Percentiles rank a stretch among this genome's conserved stretches.
These are phyloP conservation scores for Auricularia sp. DNA, from an alignment of 768 basidiomycete species.

Conservation along the genomic window DNA sequence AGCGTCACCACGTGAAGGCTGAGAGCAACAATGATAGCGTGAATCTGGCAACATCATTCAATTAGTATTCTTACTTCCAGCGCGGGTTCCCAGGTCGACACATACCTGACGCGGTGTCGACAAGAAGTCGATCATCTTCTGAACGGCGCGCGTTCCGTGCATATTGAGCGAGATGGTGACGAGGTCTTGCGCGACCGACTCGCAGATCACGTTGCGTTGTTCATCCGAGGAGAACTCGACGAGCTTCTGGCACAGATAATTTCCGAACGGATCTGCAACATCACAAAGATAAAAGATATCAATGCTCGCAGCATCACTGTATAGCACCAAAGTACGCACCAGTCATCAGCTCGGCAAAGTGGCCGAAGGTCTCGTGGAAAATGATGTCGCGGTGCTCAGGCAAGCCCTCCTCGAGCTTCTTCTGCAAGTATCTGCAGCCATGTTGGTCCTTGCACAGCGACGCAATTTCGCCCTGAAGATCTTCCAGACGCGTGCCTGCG, in stretches of 20 bases:
- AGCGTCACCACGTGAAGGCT: conserved; percentile 96
- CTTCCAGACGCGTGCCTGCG: conserved; percentile 90
- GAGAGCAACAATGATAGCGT: conserved; percentile 91
- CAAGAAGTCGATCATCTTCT: conserved; percentile 99
- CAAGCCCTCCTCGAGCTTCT: conserved; percentile 94
- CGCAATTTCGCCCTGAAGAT: conserved; percentile 90
- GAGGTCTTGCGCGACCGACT: conserved; percentile 93
- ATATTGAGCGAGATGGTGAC: conserved; percentile 98
- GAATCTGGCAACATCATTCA: conserved; percentile 59
- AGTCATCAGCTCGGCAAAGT: conserved; percentile 98
- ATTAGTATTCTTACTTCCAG: conserved; percentile 50
- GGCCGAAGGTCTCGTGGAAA: conserved; percentile 94
- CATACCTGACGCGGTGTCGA: conserved; percentile 88
- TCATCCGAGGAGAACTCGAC: conserved; percentile 96
- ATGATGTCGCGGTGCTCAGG: conserved; percentile 98
- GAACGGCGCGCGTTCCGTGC: conserved; percentile 98
- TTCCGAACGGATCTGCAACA: conserved; percentile 84
- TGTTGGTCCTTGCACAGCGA: conserved; percentile 97
- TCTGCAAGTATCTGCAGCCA: conserved; percentile 95
- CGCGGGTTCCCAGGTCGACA: conserved; percentile 12
- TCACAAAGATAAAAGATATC: conserved; percentile 4
- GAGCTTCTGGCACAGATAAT: conserved; percentile 97
- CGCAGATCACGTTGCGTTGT: conserved; percentile 92
- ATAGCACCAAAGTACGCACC: conserved; percentile 33
- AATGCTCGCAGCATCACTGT: conserved; percentile 1